phyloP scores from a whole-genome alignment of 2,329 filamentous ascomycete genomes.

The Thermoascus crustaceus region DNA sequence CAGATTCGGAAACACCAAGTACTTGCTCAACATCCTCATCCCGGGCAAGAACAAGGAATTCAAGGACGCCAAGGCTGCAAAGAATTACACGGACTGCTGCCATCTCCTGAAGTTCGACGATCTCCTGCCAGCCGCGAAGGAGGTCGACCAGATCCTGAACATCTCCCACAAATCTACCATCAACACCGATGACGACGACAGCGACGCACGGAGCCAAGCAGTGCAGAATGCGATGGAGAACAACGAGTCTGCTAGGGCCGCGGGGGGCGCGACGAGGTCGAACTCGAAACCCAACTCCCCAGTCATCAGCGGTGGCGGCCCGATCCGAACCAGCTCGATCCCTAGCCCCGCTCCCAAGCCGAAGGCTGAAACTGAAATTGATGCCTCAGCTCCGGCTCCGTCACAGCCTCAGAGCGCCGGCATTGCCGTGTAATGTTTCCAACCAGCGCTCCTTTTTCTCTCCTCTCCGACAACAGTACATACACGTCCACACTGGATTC shows the following conservation, averaged over 20 bases:
- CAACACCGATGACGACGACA: slow-evolving; percentile 8
- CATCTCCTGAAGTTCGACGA: slow-evolving; percentile 56
- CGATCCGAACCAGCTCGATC: slow-evolving; percentile 26
- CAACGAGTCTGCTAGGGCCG: slow-evolving; percentile 28
- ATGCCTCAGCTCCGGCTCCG: slow-evolving; percentile 14
- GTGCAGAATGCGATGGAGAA: slow-evolving; percentile 27
- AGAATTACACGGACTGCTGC: slow-evolving; percentile 64
- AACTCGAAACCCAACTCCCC: slow-evolving; percentile 18
- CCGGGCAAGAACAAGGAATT: slow-evolving; percentile 66
- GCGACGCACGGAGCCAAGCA: slow-evolving; percentile 16
- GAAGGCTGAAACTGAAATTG: slow-evolving; percentile 15
- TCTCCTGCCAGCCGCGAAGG: slow-evolving; percentile 54
- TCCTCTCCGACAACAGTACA: slow-evolving; percentile 1
- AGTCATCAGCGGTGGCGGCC: slow-evolving; percentile 18
- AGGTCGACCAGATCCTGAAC: slow-evolving; percentile 54
- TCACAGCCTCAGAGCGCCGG: slow-evolving; percentile 5
- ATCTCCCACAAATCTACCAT: slow-evolving; percentile 19
- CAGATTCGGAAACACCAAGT: slow-evolving; percentile 88
- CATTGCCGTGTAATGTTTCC: slow-evolving; percentile 6
- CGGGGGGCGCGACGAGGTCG: slow-evolving; percentile 18
- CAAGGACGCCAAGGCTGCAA: slow-evolving; percentile 53
- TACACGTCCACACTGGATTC: too few relatives aligned
- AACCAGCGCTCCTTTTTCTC: slow-evolving; percentile 7
- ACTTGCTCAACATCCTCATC: slow-evolving; percentile 73
- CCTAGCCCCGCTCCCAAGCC: slow-evolving; percentile 16